Evolutionary conservation across 1,139 yeast genomes (phyloP).

Genomic region (Geotrichum siamense): DNA sequence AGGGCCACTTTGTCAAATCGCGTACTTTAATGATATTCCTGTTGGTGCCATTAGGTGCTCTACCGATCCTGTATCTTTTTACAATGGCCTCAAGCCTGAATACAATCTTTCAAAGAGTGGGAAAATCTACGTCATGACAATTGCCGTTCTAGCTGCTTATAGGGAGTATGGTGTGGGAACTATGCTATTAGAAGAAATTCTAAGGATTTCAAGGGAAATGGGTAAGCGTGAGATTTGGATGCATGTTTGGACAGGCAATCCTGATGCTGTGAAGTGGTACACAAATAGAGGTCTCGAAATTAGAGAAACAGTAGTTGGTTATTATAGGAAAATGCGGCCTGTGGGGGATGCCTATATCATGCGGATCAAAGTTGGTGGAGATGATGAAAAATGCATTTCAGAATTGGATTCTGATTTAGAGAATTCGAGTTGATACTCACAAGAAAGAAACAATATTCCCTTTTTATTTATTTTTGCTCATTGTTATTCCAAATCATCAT

Average conservation of each 20-base stretch:
- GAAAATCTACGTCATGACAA: constrained; percentile 55
- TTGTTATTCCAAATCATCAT: too few species aligned
- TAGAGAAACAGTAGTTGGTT: constrained; percentile 39
- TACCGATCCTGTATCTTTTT: constrained; percentile 32
- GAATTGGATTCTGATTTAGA: too few species aligned
- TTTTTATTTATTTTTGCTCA: not conserved
- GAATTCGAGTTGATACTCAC: too few species aligned
- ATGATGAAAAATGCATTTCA: too few species aligned
- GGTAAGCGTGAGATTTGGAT: constrained; percentile 36
- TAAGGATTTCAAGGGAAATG: constrained; percentile 45
- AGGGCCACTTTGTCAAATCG: constrained; percentile 27
- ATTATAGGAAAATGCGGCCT: constrained; percentile 41
- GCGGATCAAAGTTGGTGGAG: not conserved
- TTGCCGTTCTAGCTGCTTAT: constrained; percentile 60
- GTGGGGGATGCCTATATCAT: constrained; percentile 28
- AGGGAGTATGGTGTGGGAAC: constrained; percentile 56
- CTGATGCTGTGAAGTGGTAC: constrained; percentile 50
- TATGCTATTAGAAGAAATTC: constrained; percentile 47
- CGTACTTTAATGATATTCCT: constrained; percentile 27
- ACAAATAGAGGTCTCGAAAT: constrained; percentile 45
- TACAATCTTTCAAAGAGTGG: not conserved
- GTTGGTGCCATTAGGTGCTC: constrained; percentile 55
- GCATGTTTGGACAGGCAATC: constrained; percentile 50
- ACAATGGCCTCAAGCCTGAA: constrained; percentile 5
- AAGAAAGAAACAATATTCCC: not conserved